Evolutionary conservation across 352 stramenopile species (phyloP).

Genomic region (Pythium insidiosum): DNA sequence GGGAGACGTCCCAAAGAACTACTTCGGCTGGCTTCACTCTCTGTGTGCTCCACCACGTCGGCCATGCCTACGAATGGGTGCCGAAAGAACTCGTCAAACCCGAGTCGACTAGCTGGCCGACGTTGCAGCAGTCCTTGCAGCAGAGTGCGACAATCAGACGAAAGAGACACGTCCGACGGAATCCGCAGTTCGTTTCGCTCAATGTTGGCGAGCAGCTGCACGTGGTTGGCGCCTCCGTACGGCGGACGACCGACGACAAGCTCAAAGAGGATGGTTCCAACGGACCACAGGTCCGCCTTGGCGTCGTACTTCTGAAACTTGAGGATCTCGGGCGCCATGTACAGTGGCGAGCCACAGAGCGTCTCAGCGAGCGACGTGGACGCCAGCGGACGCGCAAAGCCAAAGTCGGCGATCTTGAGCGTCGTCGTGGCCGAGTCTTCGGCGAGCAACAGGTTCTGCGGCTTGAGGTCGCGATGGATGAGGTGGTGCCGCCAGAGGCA

Average conservation of each 20-base stretch:
- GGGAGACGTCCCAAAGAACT: conserved; percentile 10
- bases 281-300: conserved; percentile 95
- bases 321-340: conserved; percentile 98
- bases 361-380: conserved; percentile 92
- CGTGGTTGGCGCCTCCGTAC: conserved; percentile 93
- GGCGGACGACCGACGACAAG: conserved; percentile 92
- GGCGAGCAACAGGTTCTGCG: conserved; percentile 93
- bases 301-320: conserved; percentile 93
- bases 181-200: conserved; percentile 86
- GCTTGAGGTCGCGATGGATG: conserved; percentile 91
- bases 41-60: conserved; percentile 6
- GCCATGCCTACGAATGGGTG: conserved; percentile 47
- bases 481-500: conserved; percentile 69
- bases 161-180: conserved; percentile 72
- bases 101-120: conserved; percentile 76
- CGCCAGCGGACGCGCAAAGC: conserved; percentile 93
- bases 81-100: conserved; percentile 90
- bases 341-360: conserved; percentile 93
- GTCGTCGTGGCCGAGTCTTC: conserved; percentile 39
- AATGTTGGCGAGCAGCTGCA: conserved; percentile 93
- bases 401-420: conserved; percentile 66
- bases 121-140: conserved; percentile 74
- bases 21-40: neutral
- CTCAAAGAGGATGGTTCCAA: conserved; percentile 94
- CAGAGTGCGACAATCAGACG: conserved; percentile 75